Base-by-base conservation (phyloP, 768 basidiomycete genomes). In the Suillus americanus region DNA sequence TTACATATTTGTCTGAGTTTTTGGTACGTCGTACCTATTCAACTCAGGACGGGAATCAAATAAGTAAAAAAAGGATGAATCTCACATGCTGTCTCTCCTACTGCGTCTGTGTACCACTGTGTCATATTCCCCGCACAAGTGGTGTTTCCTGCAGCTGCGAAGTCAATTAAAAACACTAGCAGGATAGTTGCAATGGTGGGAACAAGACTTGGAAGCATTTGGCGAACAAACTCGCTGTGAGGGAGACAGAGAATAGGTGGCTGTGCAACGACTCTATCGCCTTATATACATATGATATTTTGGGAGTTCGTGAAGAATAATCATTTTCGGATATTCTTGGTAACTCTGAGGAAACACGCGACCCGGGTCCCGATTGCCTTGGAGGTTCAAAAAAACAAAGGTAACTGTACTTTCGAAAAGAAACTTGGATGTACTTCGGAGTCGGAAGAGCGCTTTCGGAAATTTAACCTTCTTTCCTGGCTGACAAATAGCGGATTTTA, bases 61-160 rank as follows among this genome's bases (percentile, higher is more conserved):
- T 54, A 14, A 41, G 8, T 35, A 25, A 28, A 45, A 45, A 20
- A 62, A 14, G 40, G 12, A 12, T 8, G 7, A 18, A 23, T 28
- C 73, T 66, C 55, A 74, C 73, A 74, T 23, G 73, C 73, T 40
- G 73, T 69, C 60, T 74, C 73, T 28, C 73, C 73, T 4, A 73
- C 71, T 3, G 66, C 65, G 40, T 65, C 63, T 9, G 72, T 71
- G 61, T 74, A 74, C 71, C 73, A 74, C 25, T 74, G 67, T 20
- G 72, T 56, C 43, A 64, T 53, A 61, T 62, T 68, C 20, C 67
- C 69, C 14, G 59, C 53, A 55, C 73, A 74, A 9, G 70, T 67
- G 5, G 71, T 68, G 25, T 74, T 69, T 48, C 72, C 73, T 61
- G 68, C 68, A 41, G 6, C n/a, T 18, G 54, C 33, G n/a, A 37